Evolutionary conservation across 1,284 basidiomycete genomes (phyloP).

Genomic region (Ustilago trichophora): DNA sequence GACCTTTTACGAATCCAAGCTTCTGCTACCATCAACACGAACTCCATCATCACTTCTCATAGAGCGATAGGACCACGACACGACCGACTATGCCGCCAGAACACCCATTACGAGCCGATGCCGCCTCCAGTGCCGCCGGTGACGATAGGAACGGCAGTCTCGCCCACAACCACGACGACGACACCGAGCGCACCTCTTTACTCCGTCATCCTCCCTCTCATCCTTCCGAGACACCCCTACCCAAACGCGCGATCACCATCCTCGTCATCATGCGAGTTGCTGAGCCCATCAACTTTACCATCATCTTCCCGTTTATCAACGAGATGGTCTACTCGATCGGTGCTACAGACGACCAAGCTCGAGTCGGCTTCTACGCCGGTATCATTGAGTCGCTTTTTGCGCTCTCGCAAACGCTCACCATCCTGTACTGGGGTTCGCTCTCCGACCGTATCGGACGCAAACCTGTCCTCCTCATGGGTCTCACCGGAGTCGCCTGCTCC

Average conservation of each 20-base stretch:
- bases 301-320: slow-evolving; percentile 77
- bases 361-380: slow-evolving; percentile 71
- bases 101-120: no score
- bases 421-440: slow-evolving; percentile 65
- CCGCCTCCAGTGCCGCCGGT: no score
- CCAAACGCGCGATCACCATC: slow-evolving; percentile 71
- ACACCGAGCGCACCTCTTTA: slow-evolving; percentile 8
- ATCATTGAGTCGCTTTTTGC: slow-evolving; percentile 70
- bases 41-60: no score
- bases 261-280: slow-evolving; percentile 69
- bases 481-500: slow-evolving; percentile 62
- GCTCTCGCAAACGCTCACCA: slow-evolving; percentile 67
- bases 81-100: no score
- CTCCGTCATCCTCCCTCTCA: neutral
- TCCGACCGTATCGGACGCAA: slow-evolving; percentile 67
- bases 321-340: slow-evolving; percentile 68
- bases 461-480: slow-evolving; percentile 67
- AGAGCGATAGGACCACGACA: no score
- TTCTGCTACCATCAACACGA: no score
- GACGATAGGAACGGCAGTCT: no score
- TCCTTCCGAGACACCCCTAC: slow-evolving; percentile 68
- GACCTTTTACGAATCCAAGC: no score
- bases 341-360: slow-evolving; percentile 7
- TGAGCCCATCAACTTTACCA: slow-evolving; percentile 72
- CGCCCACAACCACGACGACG: neutral